These are phyloP conservation scores for Penicillium ucsense DNA, from an alignment of 495 filamentous ascomycete species.

Conservation along the genomic window DNA sequence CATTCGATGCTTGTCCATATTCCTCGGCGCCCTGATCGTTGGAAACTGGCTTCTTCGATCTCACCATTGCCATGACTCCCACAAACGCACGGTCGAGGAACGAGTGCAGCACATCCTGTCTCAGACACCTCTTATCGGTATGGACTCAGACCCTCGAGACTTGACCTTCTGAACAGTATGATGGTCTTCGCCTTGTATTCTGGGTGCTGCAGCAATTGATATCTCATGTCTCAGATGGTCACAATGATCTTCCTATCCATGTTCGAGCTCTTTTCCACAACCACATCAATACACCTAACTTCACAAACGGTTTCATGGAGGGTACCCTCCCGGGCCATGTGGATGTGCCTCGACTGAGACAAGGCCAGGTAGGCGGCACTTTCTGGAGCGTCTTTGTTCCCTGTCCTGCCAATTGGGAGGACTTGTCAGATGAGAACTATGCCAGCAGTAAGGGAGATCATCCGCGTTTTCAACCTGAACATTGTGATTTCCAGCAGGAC, in stretches of 20 bases:
- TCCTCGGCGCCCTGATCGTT: conserved; percentile 5
- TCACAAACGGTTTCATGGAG: conserved; percentile 57
- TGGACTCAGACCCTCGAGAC: background rate
- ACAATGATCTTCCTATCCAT: conserved; percentile 77
- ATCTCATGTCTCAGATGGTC: conserved; percentile 56
- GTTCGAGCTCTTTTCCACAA: conserved; percentile 62
- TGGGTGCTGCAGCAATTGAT: no score
- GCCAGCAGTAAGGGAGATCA: conserved; percentile 28
- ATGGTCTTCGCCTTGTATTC: no score
- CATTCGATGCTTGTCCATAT: conserved; percentile 5
- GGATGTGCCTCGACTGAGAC: conserved; percentile 57
- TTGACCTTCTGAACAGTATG: no score
- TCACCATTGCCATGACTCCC: conserved; percentile 1
- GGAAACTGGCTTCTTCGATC: conserved; percentile 11
- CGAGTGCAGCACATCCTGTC: conserved; percentile 60
- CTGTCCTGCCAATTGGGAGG: conserved; percentile 60
- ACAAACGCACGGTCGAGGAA: conserved; percentile 42
- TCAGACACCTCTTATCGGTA: conserved; percentile 74
- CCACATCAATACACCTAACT: conserved; percentile 65
- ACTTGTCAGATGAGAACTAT: conserved; percentile 70
- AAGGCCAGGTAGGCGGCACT: conserved; percentile 48
- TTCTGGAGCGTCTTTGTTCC: conserved; percentile 88
- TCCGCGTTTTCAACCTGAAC: background rate
- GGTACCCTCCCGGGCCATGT: conserved; percentile 64
- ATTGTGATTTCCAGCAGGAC: background rate